A percentile compares a stretch with the other conserved stretches of the same genome.
These are phyloP conservation scores for Hypoxylon sp. DNA, from an alignment of 2,329 filamentous ascomycete species.

Conservation along the genomic window DNA sequence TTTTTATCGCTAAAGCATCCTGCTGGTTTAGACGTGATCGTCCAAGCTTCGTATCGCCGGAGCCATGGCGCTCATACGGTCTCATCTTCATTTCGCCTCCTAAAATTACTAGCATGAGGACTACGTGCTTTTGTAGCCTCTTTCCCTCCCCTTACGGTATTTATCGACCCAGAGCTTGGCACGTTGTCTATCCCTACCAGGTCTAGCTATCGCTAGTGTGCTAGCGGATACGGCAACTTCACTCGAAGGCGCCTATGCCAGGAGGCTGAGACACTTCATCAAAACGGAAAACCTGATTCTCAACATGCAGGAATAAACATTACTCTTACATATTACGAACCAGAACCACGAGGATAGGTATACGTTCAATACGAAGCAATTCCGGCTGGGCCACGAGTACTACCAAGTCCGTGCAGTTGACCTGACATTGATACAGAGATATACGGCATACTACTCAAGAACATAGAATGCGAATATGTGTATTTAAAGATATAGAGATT, in stretches of 20 bases:
- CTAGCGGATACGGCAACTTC: not conserved
- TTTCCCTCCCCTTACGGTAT: not conserved
- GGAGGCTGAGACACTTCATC: slow-evolving; percentile 7
- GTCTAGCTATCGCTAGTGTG: not conserved
- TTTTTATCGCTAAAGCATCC: slow-evolving; percentile 8
- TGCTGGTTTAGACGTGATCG: slow-evolving; percentile 13
- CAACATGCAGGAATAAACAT: not conserved
- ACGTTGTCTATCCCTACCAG: slow-evolving; percentile 4
- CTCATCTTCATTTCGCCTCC: slow-evolving; percentile 28
- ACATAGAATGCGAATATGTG: not conserved
- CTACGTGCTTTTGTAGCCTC: slow-evolving; percentile 3
- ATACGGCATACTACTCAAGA: not conserved
- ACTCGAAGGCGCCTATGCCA: not conserved
- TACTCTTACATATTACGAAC: not conserved
- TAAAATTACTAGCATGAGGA: slow-evolving; percentile 12
- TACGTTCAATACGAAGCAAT: not conserved
- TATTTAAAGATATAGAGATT: not conserved
- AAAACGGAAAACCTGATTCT: slow-evolving; percentile 4
- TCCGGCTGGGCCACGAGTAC: not conserved
- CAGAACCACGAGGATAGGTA: not conserved
- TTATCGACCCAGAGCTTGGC: not conserved
- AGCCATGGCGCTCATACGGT: slow-evolving; percentile 24
- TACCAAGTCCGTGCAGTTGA: not conserved
- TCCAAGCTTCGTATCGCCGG: not conserved
- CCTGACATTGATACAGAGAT: not conserved